Evolutionary conservation across 1,284 basidiomycete species (phyloP).

Genomic region (Ceraceosorus bombacis): DNA sequence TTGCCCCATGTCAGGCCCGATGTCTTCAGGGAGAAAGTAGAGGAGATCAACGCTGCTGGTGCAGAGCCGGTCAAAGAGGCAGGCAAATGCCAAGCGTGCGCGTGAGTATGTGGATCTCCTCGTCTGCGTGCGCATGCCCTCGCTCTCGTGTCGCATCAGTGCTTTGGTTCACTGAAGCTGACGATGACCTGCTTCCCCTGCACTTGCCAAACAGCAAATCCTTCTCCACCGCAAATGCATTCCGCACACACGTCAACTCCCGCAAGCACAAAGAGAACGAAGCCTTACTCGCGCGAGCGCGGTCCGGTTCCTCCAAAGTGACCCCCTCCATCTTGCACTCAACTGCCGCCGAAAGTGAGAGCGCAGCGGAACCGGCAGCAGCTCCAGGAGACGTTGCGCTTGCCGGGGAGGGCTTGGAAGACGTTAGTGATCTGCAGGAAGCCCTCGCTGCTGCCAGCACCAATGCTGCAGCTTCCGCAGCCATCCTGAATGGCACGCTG

Average conservation of each 20-base stretch:
- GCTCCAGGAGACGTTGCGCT: not conserved
- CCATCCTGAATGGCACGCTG: not conserved
- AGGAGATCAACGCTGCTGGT: conserved; percentile 1
- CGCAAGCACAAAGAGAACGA: conserved; percentile 84
- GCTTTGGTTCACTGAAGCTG: too few relatives aligned
- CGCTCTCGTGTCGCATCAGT: not conserved
- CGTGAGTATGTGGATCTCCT: conserved; percentile 52
- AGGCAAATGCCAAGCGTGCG: conserved; percentile 70
- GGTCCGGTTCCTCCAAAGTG: too few relatives aligned
- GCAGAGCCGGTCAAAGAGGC: conserved; percentile 50
- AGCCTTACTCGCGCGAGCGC: conserved; percentile 24
- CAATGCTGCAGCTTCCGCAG: not conserved
- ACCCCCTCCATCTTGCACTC: too few relatives aligned
- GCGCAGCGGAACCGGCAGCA: not conserved
- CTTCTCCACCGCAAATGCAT: conserved; percentile 84
- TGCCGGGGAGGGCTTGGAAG: conserved; percentile 7
- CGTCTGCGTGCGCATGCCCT: too few relatives aligned
- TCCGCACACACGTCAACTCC: conserved; percentile 75
- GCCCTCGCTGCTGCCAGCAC: not conserved
- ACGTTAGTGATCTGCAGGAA: conserved; percentile 1
- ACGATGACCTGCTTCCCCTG: too few relatives aligned
- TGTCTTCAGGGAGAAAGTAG: conserved; percentile 83
- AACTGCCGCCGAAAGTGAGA: not conserved
- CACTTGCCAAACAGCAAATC: conserved; percentile 62
- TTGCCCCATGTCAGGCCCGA: conserved; percentile 74